A percentile compares a stretch with the other conserved stretches of the same genome.
phyloP scores from a whole-genome alignment of 352 stramenopile genomes.

The Thraustotheca clavata region DNA sequence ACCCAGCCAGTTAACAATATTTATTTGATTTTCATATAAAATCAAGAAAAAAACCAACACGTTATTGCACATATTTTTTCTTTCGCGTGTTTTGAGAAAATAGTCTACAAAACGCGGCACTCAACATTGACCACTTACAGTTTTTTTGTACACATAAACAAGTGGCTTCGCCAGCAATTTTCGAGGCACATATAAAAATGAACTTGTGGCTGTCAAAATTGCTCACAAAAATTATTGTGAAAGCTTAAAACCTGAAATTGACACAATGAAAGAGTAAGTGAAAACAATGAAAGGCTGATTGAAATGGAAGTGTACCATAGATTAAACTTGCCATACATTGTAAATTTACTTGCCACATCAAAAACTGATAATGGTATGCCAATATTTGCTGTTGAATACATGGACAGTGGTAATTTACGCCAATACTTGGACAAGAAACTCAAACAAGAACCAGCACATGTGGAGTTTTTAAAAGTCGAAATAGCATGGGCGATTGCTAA shows the following conservation, averaged over 20 bases:
- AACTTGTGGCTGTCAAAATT: neutral
- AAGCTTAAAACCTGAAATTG: neutral
- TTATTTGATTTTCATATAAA: too few species aligned
- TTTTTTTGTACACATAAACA: too few species aligned
- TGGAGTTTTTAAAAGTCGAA: neutral
- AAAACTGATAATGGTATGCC: neutral
- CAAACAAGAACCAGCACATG: neutral
- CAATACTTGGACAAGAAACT: neutral
- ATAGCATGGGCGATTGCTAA: neutral
- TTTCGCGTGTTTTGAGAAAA: too few species aligned
- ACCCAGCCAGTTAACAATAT: too few species aligned
- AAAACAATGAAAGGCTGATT: neutral
- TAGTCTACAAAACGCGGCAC: too few species aligned
- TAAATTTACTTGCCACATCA: neutral
- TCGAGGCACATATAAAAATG: neutral
- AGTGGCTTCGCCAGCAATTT: too few species aligned
- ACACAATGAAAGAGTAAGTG: neutral
- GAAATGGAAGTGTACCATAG: neutral
- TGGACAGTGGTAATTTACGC: neutral
- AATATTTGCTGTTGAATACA: neutral
- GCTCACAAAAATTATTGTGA: neutral
- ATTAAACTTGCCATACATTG: neutral
- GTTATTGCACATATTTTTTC: too few species aligned
- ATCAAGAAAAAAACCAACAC: too few species aligned
- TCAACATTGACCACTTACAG: too few species aligned